Evolutionary conservation across 495 filamentous ascomycete genomes (phyloP), one percentile per base, ranked within the genome.

Genomic region (Apodospora peruviana): DNA sequence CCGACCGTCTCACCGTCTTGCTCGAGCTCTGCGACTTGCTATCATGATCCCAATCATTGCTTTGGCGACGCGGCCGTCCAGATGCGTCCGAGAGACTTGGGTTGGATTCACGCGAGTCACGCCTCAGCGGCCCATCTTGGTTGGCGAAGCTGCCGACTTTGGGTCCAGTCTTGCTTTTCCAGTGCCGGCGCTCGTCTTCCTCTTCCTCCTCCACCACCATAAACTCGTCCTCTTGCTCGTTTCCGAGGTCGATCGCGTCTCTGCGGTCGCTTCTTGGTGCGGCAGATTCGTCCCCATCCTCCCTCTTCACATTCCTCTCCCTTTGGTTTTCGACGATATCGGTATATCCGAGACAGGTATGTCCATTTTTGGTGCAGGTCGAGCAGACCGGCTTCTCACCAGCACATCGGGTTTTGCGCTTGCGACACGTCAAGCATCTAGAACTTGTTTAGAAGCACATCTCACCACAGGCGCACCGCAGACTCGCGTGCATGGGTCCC

Each of bases 361-460:
- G 85, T 16, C 85, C 84, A 63, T 85, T 86, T 54, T 87, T 84
- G 39, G 76, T 76, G 57, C 86, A 90, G 19, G 86, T 90, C 48
- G 82, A 82, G 66, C 86, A 90, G 2, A 79, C 75, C 64, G 84
- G 84, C 53, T 82, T 80, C 68, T 88, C 84, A 47, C 87, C 87
- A 21, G 85, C 87, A 62, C 87, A 91, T 65, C 87, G 78, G 47
- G 87, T 90, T 69, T 91, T 91, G 66, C 87, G 79, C 59, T 84
- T 88, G 64, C 87, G 83, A 67, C 86, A 89, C 45, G 86, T 91
- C 50, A 82, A 74, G 68, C 87, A 88, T 55, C 85, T 87, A 56
- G 55, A 44, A 19, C 19, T 20, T 12, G 47, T 48, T 67, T 58
- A 67, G 66, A 60, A 60, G 40, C 37, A 35, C 5, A 23, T 51